Conservation (phyloP, 2,329 filamentous ascomycete genomes). For the Penicillium oxalicum region DNA sequence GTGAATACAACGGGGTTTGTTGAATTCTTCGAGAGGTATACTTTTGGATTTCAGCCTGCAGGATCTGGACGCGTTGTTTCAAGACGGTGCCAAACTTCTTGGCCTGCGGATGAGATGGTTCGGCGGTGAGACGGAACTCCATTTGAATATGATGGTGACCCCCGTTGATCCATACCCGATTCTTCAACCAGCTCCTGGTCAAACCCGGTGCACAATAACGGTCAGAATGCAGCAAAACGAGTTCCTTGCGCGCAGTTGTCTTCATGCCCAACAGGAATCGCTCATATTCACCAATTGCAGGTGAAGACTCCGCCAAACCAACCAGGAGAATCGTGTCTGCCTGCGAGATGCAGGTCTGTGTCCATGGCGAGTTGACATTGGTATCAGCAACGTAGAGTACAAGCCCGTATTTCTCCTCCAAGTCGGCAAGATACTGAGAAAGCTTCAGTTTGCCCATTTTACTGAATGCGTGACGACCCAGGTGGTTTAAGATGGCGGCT, state of each 20-base stretch:
- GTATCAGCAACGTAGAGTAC: constrained; percentile 96
- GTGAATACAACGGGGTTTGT: constrained; percentile 80
- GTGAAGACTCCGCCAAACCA: constrained; percentile 81
- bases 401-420: constrained; percentile 95
- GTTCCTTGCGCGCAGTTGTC: constrained; percentile 86
- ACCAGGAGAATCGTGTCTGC: constrained; percentile 94
- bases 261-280: constrained; percentile 95
- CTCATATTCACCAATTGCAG: constrained; percentile 91
- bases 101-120: constrained; percentile 67
- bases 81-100: constrained; percentile 78
- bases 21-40: constrained; percentile 92
- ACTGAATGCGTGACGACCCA: constrained; percentile 93
- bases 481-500: constrained; percentile 85
- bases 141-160: constrained; percentile 98
- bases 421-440: constrained; percentile 88
- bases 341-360: constrained; percentile 93
- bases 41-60: constrained; percentile 96
- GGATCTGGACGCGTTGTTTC: constrained; percentile 86
- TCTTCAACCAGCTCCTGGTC: constrained; percentile 82
- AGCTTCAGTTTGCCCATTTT: constrained; percentile 95
- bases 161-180: constrained; percentile 95
- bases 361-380: constrained; percentile 95
- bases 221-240: constrained; percentile 84
- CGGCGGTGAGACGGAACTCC: constrained; percentile 69
- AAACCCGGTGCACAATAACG: constrained; percentile 78